A percentile compares a stretch with the other conserved stretches of the same genome.
Evolutionary conservation across 2,329 filamentous ascomycete species (phyloP).

Genomic region (Endoconidiophora laricicola): DNA sequence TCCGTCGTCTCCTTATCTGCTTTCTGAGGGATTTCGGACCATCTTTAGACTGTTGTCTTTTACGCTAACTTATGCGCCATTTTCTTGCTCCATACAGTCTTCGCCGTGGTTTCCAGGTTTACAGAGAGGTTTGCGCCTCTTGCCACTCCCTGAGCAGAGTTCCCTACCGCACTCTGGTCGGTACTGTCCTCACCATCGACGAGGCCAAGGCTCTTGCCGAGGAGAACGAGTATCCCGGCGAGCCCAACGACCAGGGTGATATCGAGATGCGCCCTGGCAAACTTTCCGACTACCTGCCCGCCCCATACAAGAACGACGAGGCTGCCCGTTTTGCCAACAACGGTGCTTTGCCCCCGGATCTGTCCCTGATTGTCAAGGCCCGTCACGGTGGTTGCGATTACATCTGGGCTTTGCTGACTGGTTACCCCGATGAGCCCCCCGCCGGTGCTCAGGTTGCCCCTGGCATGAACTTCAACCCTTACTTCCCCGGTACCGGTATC

Average conservation of each 20-base stretch:
- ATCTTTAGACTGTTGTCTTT: constrained; percentile 17
- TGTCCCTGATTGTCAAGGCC: constrained; percentile 93
- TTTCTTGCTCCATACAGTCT: constrained; percentile 39
- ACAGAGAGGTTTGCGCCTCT: constrained; percentile 92
- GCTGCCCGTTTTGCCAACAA: constrained; percentile 96
- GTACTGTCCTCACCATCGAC: constrained; percentile 83
- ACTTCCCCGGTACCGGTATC: constrained; percentile 98
- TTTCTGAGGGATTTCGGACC: constrained; percentile 8
- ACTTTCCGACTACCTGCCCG: constrained; percentile 89
- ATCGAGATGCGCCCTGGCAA: constrained; percentile 98
- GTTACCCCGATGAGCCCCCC: constrained; percentile 91
- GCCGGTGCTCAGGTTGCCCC: constrained; percentile 71
- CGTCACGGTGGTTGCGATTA: constrained; percentile 97
- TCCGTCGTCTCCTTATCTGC: background rate
- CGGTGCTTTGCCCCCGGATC: constrained; percentile 91
- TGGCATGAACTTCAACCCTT: constrained; percentile 99
- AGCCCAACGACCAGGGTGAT: constrained; percentile 94
- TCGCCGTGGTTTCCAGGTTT: constrained; percentile 97
- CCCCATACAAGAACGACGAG: constrained; percentile 98
- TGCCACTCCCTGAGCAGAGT: constrained; percentile 95
- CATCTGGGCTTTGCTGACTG: constrained; percentile 91
- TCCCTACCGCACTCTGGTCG: constrained; percentile 83
- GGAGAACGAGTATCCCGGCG: constrained; percentile 95
- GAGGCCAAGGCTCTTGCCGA: constrained; percentile 96
- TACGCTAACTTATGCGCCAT: background rate